phyloP scores from a whole-genome alignment of 805 yeast genomes.

The Starmerella gropengiesseri region DNA sequence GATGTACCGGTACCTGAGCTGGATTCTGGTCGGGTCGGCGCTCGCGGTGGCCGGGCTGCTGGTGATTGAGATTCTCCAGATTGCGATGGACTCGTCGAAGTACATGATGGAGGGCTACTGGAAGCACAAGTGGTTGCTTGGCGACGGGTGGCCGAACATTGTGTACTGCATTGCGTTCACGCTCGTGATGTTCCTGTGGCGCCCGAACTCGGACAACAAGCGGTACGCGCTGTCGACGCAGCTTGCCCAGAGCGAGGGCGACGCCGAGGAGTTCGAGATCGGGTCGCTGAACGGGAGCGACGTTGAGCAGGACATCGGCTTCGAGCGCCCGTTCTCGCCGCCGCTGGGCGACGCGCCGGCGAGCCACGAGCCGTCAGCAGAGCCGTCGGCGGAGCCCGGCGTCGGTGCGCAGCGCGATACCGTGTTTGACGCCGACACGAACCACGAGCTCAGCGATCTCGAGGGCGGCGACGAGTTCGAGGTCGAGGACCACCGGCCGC shows the following conservation, averaged over 20 bases:
- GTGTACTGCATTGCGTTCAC: conserved; percentile 76
- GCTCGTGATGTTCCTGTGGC: conserved; percentile 83
- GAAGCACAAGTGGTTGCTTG: conserved; percentile 79
- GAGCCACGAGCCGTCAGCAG: conserved; percentile 2
- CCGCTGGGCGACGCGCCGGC: neutral
- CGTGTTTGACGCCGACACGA: conserved; percentile 18
- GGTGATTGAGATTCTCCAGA: conserved; percentile 60
- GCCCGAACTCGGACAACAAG: conserved; percentile 92
- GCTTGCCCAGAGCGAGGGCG: conserved; percentile 60
- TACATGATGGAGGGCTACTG: conserved; percentile 78
- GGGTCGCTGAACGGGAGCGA: conserved; percentile 40
- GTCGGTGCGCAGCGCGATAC: conserved; percentile 15
- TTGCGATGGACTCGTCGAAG: conserved; percentile 56
- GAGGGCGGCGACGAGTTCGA: conserved; percentile 22
- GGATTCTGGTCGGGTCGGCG: conserved; percentile 55
- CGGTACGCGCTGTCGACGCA: conserved; percentile 92
- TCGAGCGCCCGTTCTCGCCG: conserved; percentile 5
- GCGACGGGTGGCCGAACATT: conserved; percentile 91
- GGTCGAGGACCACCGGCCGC: conserved; percentile 7
- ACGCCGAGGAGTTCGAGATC: conserved; percentile 55
- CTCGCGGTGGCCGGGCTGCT: conserved; percentile 51
- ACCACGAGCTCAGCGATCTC: conserved; percentile 21
- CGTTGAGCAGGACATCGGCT: conserved; percentile 29
- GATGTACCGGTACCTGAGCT: conserved; percentile 72
- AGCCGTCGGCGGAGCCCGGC: conserved; percentile 1